Evolutionary conservation across 345 rosid genomes (phyloP).

Genomic region (Salix koriyanagi): DNA sequence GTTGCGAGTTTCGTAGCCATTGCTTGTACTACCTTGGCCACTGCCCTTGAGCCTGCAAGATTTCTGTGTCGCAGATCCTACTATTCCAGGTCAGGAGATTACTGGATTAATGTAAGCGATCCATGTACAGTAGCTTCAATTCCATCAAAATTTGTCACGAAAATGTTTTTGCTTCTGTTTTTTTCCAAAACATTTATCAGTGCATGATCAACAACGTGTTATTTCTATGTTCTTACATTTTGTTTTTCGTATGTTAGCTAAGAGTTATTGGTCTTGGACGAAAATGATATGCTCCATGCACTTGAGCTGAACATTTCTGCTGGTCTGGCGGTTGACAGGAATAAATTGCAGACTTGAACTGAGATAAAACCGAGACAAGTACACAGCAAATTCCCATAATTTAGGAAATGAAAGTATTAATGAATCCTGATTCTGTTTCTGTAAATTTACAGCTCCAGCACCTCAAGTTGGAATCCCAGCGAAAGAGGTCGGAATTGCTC

Average conservation of each 20-base stretch:
- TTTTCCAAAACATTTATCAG: not conserved
- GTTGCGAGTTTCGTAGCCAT: not conserved
- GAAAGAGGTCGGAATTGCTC: not conserved
- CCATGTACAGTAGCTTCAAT: not conserved
- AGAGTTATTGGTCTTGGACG: too few relatives aligned
- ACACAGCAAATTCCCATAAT: not conserved
- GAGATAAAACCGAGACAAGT: not conserved
- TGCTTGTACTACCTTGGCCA: not conserved
- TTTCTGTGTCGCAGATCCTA: not conserved
- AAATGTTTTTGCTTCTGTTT: not conserved
- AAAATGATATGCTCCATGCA: not conserved
- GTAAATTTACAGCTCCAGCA: slow-evolving; percentile 23
- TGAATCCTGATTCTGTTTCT: slow-evolving; percentile 8
- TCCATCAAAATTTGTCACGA: too few relatives aligned
- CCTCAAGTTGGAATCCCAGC: slow-evolving; percentile 7
- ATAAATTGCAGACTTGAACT: not conserved
- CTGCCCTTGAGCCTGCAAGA: not conserved
- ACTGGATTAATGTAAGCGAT: too few relatives aligned
- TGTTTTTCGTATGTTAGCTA: too few relatives aligned
- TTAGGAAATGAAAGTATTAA: not conserved
- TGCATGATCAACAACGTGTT: not conserved
- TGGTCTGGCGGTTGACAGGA: not conserved
- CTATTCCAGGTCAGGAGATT: not conserved
- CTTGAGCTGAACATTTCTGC: not conserved
- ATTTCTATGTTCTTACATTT: too few relatives aligned